phyloP scores from a whole-genome alignment of 805 yeast genomes.

The Maudiozyma serrabonitensis region DNA sequence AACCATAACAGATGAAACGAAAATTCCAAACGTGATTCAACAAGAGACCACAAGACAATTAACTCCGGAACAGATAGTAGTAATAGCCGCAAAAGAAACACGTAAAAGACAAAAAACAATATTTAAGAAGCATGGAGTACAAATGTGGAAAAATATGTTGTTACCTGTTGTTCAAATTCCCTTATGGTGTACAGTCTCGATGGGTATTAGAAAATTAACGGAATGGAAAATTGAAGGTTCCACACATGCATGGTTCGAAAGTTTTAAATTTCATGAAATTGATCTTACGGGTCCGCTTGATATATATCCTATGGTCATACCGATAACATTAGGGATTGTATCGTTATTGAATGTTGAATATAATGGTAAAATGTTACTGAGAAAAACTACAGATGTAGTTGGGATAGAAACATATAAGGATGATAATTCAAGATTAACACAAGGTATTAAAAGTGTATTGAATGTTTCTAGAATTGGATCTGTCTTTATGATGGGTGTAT shows the following conservation, averaged over 20 bases:
- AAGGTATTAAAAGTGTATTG: slow-evolving; percentile 38
- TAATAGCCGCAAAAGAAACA: slow-evolving; percentile 69
- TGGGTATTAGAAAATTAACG: slow-evolving; percentile 63
- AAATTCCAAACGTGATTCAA: slow-evolving; percentile 12
- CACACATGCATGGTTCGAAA: slow-evolving; percentile 26
- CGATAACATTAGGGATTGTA: slow-evolving; percentile 59
- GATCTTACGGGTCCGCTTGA: slow-evolving; percentile 54
- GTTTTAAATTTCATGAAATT: slow-evolving; percentile 30
- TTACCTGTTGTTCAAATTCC: slow-evolving; percentile 82
- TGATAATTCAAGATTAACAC: slow-evolving; percentile 18
- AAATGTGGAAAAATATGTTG: slow-evolving; percentile 68
- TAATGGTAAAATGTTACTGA: slow-evolving; percentile 51
- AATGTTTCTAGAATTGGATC: slow-evolving; percentile 67
- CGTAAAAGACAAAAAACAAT: slow-evolving; percentile 62
- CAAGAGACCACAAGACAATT: slow-evolving; percentile 27
- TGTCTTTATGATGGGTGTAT: slow-evolving; percentile 70
- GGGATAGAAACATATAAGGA: slow-evolving; percentile 17
- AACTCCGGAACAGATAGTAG: slow-evolving; percentile 67
- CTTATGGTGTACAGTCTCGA: slow-evolving; percentile 70
- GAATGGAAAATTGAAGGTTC: slow-evolving; percentile 38
- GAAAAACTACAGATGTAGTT: slow-evolving; percentile 6
- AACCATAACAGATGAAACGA: slow-evolving; percentile 12
- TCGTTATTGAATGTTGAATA: slow-evolving; percentile 76
- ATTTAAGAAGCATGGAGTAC: slow-evolving; percentile 59
- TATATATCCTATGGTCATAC: slow-evolving; percentile 59